These are phyloP conservation scores for Breviolum minutum DNA, from an alignment of 73 alveolate genomes.

Conservation along the genomic window DNA sequence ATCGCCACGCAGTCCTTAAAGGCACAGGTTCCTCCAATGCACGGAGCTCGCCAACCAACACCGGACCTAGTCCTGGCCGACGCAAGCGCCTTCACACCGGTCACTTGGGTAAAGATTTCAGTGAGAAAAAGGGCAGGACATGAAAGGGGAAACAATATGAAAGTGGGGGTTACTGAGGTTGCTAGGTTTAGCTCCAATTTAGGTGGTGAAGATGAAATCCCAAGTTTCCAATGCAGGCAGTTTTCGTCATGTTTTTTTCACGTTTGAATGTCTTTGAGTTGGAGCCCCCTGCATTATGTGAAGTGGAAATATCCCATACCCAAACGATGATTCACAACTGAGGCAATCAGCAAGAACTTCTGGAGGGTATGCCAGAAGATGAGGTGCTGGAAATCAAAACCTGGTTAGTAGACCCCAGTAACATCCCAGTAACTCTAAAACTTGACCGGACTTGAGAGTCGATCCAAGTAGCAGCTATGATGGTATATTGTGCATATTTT, in stretches of 20 bases:
- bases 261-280: not conserved
- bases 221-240: not conserved
- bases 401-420: not conserved
- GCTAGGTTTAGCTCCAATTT: not conserved
- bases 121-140: not conserved
- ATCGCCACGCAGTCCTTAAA: too few species aligned
- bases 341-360: slow-evolving; percentile 17
- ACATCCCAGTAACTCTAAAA: not conserved
- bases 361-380: slow-evolving; percentile 8
- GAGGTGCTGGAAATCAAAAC: not conserved
- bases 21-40: not conserved
- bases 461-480: not conserved
- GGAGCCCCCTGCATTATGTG: not conserved
- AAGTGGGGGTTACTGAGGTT: not conserved
- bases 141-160: not conserved
- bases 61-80: not conserved
- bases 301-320: not conserved
- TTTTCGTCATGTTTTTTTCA: not conserved
- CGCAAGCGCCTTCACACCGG: slow-evolving; percentile 15
- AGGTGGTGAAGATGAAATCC: too few species aligned
- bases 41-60: slow-evolving; percentile 18
- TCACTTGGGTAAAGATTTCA: not conserved
- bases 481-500: not conserved
- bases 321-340: not conserved
- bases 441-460: not conserved